Percentiles rank a stretch among this genome's conserved stretches.
phyloP scores from a whole-genome alignment of 805 yeast species.

The Ogataea pilisensis region DNA sequence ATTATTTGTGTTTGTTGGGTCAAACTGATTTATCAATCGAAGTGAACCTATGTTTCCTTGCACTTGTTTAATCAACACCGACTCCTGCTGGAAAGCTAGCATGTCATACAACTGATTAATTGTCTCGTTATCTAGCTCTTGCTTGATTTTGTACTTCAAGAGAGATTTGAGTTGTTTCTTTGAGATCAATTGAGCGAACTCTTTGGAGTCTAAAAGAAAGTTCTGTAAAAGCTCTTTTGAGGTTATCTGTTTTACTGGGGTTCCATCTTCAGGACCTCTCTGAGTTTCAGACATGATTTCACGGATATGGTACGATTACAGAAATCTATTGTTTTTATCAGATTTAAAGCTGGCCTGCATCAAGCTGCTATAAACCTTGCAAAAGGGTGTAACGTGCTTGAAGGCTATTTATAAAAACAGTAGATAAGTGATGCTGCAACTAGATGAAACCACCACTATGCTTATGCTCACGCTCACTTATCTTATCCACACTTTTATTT shows the following conservation, averaged over 20 bases:
- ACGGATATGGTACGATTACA: not conserved
- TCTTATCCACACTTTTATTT: too few species aligned
- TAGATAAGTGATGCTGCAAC: too few species aligned
- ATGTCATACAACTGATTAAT: constrained; percentile 14
- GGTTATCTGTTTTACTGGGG: not conserved
- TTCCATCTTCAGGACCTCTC: not conserved
- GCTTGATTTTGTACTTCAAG: constrained; percentile 8
- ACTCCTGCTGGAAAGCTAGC: constrained; percentile 15
- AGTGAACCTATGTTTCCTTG: constrained; percentile 11
- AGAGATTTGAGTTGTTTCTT: constrained; percentile 16
- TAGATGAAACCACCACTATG: too few species aligned
- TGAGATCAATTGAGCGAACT: constrained; percentile 20
- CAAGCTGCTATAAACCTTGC: too few species aligned
- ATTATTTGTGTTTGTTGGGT: constrained; percentile 4
- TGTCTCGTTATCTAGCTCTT: constrained; percentile 2
- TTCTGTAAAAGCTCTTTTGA: constrained; percentile 22
- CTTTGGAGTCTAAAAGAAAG: constrained; percentile 20
- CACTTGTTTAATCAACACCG: constrained; percentile 6
- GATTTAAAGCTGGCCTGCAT: too few species aligned
- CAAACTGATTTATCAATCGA: constrained; percentile 7
- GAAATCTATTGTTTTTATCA: too few species aligned
- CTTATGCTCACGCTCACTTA: too few species aligned
- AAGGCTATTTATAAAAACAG: too few species aligned
- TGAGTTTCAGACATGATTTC: not conserved
- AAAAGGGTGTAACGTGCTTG: too few species aligned